Conservation (phyloP, 345 rosid genomes). For the Hypericum androsaemum region DNA sequence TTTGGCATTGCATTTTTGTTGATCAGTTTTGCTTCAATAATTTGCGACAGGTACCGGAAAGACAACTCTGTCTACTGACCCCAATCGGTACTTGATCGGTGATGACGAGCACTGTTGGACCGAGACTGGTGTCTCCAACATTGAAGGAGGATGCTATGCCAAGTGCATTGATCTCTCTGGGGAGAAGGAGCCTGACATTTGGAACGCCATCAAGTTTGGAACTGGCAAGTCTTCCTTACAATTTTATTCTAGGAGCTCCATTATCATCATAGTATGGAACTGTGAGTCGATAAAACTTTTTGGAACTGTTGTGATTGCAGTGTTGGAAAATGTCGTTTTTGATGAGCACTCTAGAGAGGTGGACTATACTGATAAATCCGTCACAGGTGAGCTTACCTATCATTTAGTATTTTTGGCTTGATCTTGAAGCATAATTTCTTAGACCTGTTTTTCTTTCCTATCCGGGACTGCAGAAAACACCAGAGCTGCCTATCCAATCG, state of each 20-base stretch:
- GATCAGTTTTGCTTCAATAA: slow-evolving; percentile 6
- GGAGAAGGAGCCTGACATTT: slow-evolving; percentile 94
- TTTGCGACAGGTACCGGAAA: slow-evolving; percentile 70
- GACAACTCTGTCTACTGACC: slow-evolving; percentile 94
- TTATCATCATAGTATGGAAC: too few species aligned
- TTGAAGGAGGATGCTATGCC: slow-evolving; percentile 98
- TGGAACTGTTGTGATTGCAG: slow-evolving; percentile 26
- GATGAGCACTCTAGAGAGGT: slow-evolving; percentile 88
- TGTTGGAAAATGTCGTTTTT: slow-evolving; percentile 88
- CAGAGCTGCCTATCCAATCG: slow-evolving; percentile 27
- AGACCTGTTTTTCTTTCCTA: neutral
- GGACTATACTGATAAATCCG: slow-evolving; percentile 39
- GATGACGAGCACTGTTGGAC: slow-evolving; percentile 98
- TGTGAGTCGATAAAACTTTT: too few species aligned
- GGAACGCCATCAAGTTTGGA: slow-evolving; percentile 96
- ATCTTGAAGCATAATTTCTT: neutral
- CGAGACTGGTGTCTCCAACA: slow-evolving; percentile 83
- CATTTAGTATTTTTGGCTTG: neutral
- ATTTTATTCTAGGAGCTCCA: too few species aligned
- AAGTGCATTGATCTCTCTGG: slow-evolving; percentile 88
- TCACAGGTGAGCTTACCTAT: neutral
- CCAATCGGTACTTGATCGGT: slow-evolving; percentile 76
- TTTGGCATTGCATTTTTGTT: slow-evolving; percentile 10
- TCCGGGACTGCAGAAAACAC: slow-evolving; percentile 23
- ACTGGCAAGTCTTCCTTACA: slow-evolving; percentile 36